Evolutionary conservation across 176 grass and related monocot genomes (phyloP).

Genomic region (Phoenix roebelenii): DNA sequence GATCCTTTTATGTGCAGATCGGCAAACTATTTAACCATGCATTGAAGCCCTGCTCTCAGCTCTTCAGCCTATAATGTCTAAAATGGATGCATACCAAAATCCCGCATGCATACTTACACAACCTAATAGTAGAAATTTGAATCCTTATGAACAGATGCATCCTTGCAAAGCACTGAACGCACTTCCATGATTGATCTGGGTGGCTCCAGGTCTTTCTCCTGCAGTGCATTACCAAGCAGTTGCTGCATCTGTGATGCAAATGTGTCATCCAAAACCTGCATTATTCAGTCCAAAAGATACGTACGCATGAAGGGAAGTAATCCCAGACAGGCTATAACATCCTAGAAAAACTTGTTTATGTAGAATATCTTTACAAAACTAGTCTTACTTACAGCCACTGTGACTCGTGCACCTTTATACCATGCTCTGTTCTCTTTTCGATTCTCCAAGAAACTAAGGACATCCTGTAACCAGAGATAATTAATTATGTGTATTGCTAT

Average conservation of each 20-base stretch:
- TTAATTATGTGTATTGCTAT: neutral
- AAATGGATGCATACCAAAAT: no score
- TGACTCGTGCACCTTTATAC: constrained; percentile 77
- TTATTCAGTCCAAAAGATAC: neutral
- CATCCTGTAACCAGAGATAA: constrained; percentile 45
- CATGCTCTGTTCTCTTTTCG: constrained; percentile 85
- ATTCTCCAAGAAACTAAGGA: constrained; percentile 86
- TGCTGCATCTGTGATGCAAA: constrained; percentile 94
- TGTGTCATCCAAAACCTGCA: constrained; percentile 78
- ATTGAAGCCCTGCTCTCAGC: no score
- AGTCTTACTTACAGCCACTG: constrained; percentile 56
- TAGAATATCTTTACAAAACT: neutral
- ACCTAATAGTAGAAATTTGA: constrained; percentile 64
- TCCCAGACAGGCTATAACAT: neutral
- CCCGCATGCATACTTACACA: neutral
- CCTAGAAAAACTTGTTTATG: neutral
- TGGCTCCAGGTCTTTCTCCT: constrained; percentile 72
- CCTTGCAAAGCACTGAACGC: constrained; percentile 91
- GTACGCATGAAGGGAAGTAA: neutral
- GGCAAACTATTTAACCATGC: no score
- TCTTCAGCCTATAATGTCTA: no score
- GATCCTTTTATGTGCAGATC: no score
- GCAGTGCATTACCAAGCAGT: constrained; percentile 62
- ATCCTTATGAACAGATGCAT: constrained; percentile 58
- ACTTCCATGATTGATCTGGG: constrained; percentile 95